These are phyloP conservation scores for Fraxinus angustifolia DNA, from an alignment of 305 asterid genomes.

Conservation along the genomic window DNA sequence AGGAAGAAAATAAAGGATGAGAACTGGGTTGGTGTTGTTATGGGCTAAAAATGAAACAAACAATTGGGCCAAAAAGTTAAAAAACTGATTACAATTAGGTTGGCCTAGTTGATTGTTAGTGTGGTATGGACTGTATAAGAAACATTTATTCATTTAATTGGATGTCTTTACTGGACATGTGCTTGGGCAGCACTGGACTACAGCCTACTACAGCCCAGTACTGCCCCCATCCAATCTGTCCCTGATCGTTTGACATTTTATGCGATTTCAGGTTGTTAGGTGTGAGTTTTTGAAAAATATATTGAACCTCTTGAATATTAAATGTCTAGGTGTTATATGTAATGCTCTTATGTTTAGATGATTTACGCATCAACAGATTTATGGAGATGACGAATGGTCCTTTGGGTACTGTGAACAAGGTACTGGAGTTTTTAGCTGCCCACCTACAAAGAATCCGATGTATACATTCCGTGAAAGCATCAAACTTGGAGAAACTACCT, in stretches of 20 bases:
- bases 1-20: too few relatives aligned
- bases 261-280: background rate
- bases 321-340: background rate
- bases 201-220: too few relatives aligned
- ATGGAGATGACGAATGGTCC: slow-evolving; percentile 53
- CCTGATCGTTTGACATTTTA: background rate
- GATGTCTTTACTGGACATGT: too few relatives aligned
- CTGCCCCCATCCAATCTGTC: too few relatives aligned
- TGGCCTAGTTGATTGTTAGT: too few relatives aligned
- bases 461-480: slow-evolving; percentile 52
- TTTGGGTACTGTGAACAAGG: slow-evolving; percentile 56
- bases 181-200: too few relatives aligned
- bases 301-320: background rate
- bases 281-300: background rate
- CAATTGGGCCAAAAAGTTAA: too few relatives aligned
- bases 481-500: slow-evolving; percentile 67
- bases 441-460: slow-evolving; percentile 46
- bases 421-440: slow-evolving; percentile 50
- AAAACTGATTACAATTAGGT: too few relatives aligned
- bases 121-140: too few relatives aligned
- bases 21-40: too few relatives aligned
- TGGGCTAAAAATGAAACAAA: too few relatives aligned
- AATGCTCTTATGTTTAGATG: background rate
- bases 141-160: too few relatives aligned
- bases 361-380: slow-evolving; percentile 26